Evolutionary conservation across 176 grass and related monocot genomes (phyloP).

Genomic region (Lolium rigidum): DNA sequence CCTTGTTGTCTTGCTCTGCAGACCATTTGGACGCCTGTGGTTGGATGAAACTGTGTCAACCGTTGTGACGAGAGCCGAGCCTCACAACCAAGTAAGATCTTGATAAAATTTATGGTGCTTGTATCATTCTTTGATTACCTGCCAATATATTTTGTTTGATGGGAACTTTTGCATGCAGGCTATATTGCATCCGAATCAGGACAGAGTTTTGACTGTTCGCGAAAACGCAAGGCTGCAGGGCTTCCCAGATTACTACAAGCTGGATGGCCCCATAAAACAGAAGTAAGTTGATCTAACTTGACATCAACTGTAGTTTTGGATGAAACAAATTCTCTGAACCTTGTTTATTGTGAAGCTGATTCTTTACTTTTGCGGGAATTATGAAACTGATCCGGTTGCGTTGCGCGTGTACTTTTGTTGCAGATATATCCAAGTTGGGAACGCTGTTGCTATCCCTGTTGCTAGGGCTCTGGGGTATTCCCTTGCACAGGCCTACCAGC

Average conservation of each 20-base stretch:
- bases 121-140: not conserved
- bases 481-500: slow-evolving; percentile 5
- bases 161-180: slow-evolving; percentile 34
- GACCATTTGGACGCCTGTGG: no score
- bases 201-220: slow-evolving; percentile 58
- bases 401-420: no score
- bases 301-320: no score
- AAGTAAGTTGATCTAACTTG: slow-evolving; percentile 37
- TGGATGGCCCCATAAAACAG: slow-evolving; percentile 56
- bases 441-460: slow-evolving; percentile 37
- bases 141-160: not conserved
- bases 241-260: slow-evolving; percentile 64
- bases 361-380: no score
- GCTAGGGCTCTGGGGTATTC: slow-evolving; percentile 33
- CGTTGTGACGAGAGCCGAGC: no score
- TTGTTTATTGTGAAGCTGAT: no score
- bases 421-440: slow-evolving; percentile 51
- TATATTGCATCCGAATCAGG: slow-evolving; percentile 61
- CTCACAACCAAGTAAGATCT: not conserved
- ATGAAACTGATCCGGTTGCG: no score
- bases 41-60: no score
- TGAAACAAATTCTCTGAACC: no score
- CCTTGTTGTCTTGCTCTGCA: no score
- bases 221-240: slow-evolving; percentile 72
- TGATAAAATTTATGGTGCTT: not conserved